phyloP scores from a whole-genome alignment of 2,329 filamentous ascomycete genomes.

The Diaporthe longicolla region DNA sequence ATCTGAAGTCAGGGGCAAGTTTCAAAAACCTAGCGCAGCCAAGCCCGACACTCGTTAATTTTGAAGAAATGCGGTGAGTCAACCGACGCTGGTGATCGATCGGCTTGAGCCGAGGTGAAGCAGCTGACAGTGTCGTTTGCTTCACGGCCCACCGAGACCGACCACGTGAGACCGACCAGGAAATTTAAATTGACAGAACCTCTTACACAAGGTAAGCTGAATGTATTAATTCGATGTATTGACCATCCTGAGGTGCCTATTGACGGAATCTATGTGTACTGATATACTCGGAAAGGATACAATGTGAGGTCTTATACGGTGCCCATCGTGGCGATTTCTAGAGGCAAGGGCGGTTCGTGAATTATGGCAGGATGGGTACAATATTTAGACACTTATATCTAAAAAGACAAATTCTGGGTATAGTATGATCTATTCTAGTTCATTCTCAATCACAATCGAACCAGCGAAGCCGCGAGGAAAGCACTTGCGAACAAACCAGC shows the following conservation, averaged over 20 bases:
- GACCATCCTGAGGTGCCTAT: no score
- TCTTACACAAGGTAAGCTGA: no score
- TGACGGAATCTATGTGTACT: no score
- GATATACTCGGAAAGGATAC: no score
- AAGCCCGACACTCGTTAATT: background rate
- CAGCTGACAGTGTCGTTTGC: constrained; percentile 13
- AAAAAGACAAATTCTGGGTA: background rate
- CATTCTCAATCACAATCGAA: background rate
- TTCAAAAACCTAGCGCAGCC: background rate
- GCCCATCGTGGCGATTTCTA: no score
- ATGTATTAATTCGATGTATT: no score
- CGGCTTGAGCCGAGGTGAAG: constrained; percentile 22
- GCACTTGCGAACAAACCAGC: constrained; percentile 27
- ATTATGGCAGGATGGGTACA: background rate
- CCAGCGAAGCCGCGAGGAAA: background rate
- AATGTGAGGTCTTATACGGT: no score
- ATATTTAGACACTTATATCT: background rate
- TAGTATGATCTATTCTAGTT: background rate
- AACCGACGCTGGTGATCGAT: constrained; percentile 4
- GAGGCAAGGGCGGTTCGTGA: background rate
- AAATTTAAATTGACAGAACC: no score
- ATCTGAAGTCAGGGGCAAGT: background rate
- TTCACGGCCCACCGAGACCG: background rate
- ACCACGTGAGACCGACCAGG: background rate
- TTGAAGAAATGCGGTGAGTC: background rate